Base-by-base conservation (phyloP, 2,329 filamentous ascomycete species). In the Alternaria solani region DNA sequence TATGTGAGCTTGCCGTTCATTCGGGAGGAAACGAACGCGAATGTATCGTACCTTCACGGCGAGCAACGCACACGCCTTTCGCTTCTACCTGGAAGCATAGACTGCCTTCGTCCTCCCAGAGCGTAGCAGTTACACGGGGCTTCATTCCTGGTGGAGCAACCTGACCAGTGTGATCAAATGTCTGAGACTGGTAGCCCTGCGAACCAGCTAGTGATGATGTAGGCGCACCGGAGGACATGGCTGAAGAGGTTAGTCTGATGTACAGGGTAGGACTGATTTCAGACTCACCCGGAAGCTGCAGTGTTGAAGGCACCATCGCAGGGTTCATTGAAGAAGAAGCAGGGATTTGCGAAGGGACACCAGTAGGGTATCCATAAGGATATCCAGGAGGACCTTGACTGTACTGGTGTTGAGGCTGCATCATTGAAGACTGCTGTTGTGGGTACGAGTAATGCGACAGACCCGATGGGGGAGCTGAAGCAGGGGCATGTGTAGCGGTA, bases 31-130 rank as follows among this genome's bases (percentile, higher is more conserved):
- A 6, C 3, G 2, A 28, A 18, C 39, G 14, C 9, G 32, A 81
- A 16, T 25, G 5, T 5, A 7, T 46, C 60, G 36, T 51, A 95
- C 93, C 93, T 87, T 98, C 94, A 76, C 95, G 87, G 68, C 95
- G 88, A 54, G 94, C 94, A 58, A 98, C 95, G 78, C 95, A 99
- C 54, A 99, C 94, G 48, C 94, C 94, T 68, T 95, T 91, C 4
- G 95, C 94, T 79, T 98, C 95, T 1, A 98, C 95, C 78, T 98
- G 95, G 77, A 98, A 99, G 81, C 95, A 99, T 30, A 98, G 84
- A 75, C 93, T 98, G 34, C 95, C 95, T 76, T 99, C 95, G 69
- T 99, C 95, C 82, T 98, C 95, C 95, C 95, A 99, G 25, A 99
- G 80, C 0, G 95, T 99, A 8, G 95, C 95, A 5, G 95, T 98